These are phyloP conservation scores for Vachellia pachyceras DNA, from an alignment of 306 rosid genomes.

Conservation along the genomic window DNA sequence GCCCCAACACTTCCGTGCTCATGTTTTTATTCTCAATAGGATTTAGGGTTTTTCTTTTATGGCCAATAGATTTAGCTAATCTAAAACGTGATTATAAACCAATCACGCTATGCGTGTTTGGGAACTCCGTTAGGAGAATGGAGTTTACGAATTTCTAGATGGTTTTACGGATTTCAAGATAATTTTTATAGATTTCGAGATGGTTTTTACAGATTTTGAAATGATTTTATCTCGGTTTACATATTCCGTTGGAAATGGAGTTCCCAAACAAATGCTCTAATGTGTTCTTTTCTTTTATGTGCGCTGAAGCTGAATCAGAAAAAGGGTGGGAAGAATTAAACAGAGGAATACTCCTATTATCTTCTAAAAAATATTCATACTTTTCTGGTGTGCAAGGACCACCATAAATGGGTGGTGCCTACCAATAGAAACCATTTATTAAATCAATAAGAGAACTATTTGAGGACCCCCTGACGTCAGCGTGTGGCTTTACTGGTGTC, in stretches of 20 bases:
- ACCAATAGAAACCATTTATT: conserved; percentile 36
- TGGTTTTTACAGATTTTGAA: no score
- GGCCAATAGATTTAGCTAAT: background rate
- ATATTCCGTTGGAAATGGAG: no score
- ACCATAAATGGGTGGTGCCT: conserved; percentile 33
- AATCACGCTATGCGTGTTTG: no score
- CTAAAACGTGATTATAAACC: background rate
- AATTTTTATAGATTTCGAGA: no score
- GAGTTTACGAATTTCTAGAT: no score
- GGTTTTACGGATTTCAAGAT: no score
- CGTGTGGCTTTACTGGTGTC: conserved; percentile 10
- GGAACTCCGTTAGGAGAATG: no score
- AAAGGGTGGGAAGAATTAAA: background rate
- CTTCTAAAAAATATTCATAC: background rate
- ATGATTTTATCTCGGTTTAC: no score
- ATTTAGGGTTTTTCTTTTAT: background rate
- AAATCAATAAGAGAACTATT: conserved; percentile 20
- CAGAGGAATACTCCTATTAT: background rate
- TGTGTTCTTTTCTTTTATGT: background rate
- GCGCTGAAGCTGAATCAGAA: background rate
- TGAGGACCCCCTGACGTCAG: conserved; percentile 33
- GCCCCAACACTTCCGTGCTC: background rate
- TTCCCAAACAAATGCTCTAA: no score
- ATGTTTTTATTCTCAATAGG: background rate
- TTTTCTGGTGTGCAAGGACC: conserved; percentile 37